Evolutionary conservation across 208 protist genomes (phyloP).

Genomic region (Leishmania gerbilli): DNA sequence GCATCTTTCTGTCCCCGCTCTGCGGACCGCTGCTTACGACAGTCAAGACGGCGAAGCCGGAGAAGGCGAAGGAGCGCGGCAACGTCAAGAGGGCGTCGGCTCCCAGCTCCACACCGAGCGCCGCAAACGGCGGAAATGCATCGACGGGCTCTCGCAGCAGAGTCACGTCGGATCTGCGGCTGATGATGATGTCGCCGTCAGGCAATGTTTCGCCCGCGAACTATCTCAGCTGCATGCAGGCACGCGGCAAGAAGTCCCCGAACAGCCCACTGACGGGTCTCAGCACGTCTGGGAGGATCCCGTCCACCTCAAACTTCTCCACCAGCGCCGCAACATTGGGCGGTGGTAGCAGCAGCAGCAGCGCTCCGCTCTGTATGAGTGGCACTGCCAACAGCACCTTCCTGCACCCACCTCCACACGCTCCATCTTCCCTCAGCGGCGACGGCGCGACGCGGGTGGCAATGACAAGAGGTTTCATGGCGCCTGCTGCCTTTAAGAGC

Average conservation of each 20-base stretch:
- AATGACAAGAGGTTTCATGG: slow-evolving; percentile 2
- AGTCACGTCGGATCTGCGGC: background rate
- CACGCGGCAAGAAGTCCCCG: background rate
- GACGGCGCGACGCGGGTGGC: slow-evolving; percentile 1
- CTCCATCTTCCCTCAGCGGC: background rate
- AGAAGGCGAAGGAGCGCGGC: slow-evolving; percentile 18
- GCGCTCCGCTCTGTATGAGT: background rate
- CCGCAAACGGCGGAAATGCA: background rate
- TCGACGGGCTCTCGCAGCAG: background rate
- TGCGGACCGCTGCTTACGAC: slow-evolving; percentile 77
- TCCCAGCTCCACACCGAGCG: background rate
- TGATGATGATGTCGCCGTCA: background rate
- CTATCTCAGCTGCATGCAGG: slow-evolving; percentile 3
- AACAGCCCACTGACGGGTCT: background rate
- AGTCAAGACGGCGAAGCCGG: slow-evolving; percentile 34
- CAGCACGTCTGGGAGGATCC: background rate
- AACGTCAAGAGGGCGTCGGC: slow-evolving; percentile 1
- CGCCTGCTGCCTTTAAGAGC: background rate
- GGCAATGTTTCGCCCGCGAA: background rate
- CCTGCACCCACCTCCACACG: background rate
- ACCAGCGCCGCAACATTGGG: background rate
- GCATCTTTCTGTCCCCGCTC: slow-evolving; percentile 64
- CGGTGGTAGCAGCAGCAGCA: slow-evolving; percentile 2
- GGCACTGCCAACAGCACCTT: background rate
- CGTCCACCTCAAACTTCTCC: slow-evolving; percentile 7